A percentile compares a stretch with the other conserved stretches of the same genome.
phyloP scores from a whole-genome alignment of 2,329 filamentous ascomycete species.

The Biscogniauxia mediterranea region DNA sequence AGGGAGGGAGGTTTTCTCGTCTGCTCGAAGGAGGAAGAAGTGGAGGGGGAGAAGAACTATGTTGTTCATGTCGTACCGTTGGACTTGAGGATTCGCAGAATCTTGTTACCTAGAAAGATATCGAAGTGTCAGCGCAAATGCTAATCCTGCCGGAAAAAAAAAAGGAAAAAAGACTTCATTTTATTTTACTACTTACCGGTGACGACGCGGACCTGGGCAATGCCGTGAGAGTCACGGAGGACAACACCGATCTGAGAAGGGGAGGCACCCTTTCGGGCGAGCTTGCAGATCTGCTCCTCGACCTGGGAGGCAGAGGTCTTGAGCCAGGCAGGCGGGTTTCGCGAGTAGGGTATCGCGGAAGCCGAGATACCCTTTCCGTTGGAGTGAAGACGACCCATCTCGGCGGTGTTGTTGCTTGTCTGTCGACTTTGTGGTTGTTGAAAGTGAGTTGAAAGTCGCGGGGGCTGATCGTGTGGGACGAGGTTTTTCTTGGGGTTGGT shows the following conservation, averaged over 20 bases:
- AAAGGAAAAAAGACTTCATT: background rate
- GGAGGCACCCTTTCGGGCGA: conserved; percentile 97
- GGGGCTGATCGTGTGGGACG: conserved; percentile 10
- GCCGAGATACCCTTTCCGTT: conserved; percentile 99
- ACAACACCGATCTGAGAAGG: conserved; percentile 99
- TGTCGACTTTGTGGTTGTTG: conserved; percentile 26
- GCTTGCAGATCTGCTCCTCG: conserved; percentile 98
- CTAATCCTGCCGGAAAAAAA: background rate
- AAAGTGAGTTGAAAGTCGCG: conserved; percentile 10
- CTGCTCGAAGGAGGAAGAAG: too few relatives aligned
- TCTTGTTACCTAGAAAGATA: conserved; percentile 80
- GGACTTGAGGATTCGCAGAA: conserved; percentile 97
- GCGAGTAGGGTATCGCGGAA: conserved; percentile 96
- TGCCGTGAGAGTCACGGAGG: conserved; percentile 95
- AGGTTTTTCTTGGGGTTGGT: conserved; percentile 11
- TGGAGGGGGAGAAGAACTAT: conserved; percentile 1
- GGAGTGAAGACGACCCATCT: conserved; percentile 97
- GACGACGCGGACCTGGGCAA: conserved; percentile 96
- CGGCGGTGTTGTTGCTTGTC: conserved; percentile 47
- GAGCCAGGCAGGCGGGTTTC: conserved; percentile 88
- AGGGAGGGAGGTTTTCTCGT: background rate
- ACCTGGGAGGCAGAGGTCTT: conserved; percentile 99
- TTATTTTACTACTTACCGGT: conserved; percentile 71
- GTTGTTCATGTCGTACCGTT: conserved; percentile 72
- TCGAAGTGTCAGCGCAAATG: background rate